Conservation (phyloP, 202 grass and related monocot genomes). For the Setaria italica region DNA sequence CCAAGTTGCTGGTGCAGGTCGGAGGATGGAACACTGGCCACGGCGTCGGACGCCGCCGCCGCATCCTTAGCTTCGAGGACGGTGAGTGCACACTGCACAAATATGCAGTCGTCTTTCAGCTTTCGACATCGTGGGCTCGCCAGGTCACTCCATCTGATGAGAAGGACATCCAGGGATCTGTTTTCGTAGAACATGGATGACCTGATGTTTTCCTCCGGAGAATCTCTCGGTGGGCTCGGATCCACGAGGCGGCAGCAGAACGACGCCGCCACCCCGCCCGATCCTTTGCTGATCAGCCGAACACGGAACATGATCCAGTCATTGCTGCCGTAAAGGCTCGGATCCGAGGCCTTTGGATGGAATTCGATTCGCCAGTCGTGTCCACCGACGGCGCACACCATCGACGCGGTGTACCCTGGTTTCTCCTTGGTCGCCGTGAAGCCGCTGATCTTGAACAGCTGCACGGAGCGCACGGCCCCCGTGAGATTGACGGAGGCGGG, state of each 20-base stretch:
- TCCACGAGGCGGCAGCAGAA: not conserved
- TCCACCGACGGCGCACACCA: no score
- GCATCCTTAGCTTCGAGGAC: not conserved
- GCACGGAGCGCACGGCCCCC: not conserved
- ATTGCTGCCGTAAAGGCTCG: no score
- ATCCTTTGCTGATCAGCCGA: slow-evolving; percentile 2
- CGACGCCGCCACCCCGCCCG: not conserved
- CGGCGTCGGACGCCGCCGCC: not conserved
- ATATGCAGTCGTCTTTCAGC: not conserved
- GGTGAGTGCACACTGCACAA: slow-evolving; percentile 24
- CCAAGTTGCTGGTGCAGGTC: slow-evolving; percentile 32
- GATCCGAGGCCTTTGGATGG: not conserved
- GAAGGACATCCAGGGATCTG: not conserved
- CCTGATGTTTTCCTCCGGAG: not conserved
- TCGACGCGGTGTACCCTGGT: no score
- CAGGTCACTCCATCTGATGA: not conserved
- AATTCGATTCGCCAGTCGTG: not conserved
- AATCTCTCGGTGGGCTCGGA: not conserved
- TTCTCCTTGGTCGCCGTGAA: no score
- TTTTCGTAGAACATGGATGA: not conserved
- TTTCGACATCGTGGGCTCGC: not conserved
- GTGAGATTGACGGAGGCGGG: not conserved
- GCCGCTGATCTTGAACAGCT: slow-evolving; percentile 18
- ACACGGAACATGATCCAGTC: slow-evolving; percentile 1
- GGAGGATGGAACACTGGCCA: not conserved